Conservation (phyloP, 768 basidiomycete species). For the Boletales sp. region DNA sequence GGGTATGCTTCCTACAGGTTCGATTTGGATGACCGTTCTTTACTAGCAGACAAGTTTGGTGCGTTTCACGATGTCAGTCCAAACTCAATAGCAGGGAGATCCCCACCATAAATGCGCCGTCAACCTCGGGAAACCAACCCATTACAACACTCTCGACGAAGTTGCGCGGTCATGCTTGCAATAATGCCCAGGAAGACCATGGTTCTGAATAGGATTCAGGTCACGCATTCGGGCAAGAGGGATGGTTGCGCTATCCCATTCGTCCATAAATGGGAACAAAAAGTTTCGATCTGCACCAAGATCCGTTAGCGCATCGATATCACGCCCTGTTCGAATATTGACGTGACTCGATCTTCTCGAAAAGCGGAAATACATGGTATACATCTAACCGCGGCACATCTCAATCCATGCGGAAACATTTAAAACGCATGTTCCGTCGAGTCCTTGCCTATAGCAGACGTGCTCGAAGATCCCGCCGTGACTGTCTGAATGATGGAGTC, state of each 20-base stretch:
- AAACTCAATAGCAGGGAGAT: background rate
- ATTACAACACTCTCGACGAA: constrained; percentile 9
- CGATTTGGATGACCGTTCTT: constrained; percentile 1
- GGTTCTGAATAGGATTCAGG: background rate
- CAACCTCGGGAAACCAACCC: constrained; percentile 15
- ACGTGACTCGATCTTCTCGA: constrained; percentile 5
- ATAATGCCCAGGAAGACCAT: background rate
- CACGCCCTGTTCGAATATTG: background rate
- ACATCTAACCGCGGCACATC: constrained; percentile 3
- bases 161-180: background rate
- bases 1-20: constrained; percentile 5
- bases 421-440: constrained; percentile 88
- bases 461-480: constrained; percentile 86
- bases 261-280: background rate
- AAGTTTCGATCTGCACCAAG: constrained; percentile 10
- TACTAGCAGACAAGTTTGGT: background rate
- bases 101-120: background rate
- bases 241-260: background rate
- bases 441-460: constrained; percentile 77
- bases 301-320: constrained; percentile 8
- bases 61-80: constrained; percentile 1
- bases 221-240: background rate
- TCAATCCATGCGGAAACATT: constrained; percentile 1
- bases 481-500: constrained; percentile 82
- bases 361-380: background rate